phyloP scores from a whole-genome alignment of 139 green algal species.

The Closterium sp. region DNA sequence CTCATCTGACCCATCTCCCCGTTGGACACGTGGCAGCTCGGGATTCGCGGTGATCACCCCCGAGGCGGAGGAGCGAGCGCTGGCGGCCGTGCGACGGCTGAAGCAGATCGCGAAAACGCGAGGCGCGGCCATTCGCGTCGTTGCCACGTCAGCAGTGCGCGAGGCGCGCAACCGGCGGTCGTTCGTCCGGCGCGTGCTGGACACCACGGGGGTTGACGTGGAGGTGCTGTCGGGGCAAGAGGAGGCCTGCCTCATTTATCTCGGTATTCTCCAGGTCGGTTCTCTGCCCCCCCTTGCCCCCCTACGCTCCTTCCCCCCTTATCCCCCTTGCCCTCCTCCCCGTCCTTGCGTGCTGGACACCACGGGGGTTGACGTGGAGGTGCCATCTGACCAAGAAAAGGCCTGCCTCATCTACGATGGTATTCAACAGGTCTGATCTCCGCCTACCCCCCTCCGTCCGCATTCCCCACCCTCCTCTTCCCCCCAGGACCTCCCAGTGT shows the following conservation, averaged over 20 bases:
- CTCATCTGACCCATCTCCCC: background rate
- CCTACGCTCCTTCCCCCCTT: background rate
- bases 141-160: constrained; percentile 51
- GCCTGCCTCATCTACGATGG: background rate
- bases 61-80: constrained; percentile 41
- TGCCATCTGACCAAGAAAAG: too few relatives aligned
- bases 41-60: constrained; percentile 38
- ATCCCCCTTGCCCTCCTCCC: background rate
- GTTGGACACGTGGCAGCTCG: background rate
- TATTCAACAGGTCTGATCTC: background rate
- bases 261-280: constrained; percentile 47
- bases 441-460: background rate
- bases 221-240: constrained; percentile 49
- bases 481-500: constrained; percentile 32
- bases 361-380: constrained; percentile 40
- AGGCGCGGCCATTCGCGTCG: constrained; percentile 24
- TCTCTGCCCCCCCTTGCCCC: background rate
- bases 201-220: constrained; percentile 45
- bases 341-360: constrained; percentile 16
- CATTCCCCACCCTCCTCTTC: background rate
- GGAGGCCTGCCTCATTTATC: constrained; percentile 54
- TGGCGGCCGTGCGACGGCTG: constrained; percentile 42
- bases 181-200: constrained; percentile 38
- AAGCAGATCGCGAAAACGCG: constrained; percentile 37
- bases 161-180: constrained; percentile 48